Percentiles rank a stretch among this genome's conserved stretches.
phyloP scores from a whole-genome alignment of 2,329 filamentous ascomycete genomes.

The Cadophora sp. region DNA sequence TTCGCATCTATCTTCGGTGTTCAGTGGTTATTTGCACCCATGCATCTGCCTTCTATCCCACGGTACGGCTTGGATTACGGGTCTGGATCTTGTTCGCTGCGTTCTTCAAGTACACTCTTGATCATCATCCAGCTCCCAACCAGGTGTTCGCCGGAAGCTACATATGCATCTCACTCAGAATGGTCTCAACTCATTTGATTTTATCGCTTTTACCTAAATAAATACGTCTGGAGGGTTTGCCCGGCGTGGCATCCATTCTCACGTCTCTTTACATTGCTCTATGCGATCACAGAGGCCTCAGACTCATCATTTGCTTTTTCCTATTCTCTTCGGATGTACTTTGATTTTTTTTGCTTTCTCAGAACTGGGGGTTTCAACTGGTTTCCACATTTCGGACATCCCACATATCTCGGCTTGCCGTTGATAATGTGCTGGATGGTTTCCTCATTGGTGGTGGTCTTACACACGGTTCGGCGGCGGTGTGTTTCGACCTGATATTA shows the following conservation, averaged over 20 bases:
- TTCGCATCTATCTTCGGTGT: background rate
- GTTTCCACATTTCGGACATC: background rate
- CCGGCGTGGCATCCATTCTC: background rate
- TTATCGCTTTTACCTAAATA: slow-evolving; percentile 1
- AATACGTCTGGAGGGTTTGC: background rate
- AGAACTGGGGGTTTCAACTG: background rate
- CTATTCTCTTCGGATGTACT: background rate
- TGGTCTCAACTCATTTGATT: background rate
- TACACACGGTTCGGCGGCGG: background rate
- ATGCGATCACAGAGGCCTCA: background rate
- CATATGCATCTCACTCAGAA: background rate
- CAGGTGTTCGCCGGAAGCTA: too few relatives aligned
- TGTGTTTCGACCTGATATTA: background rate
- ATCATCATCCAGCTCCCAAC: background rate
- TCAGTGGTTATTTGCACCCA: background rate
- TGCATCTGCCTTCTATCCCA: background rate
- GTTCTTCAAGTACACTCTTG: background rate
- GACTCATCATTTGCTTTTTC: background rate
- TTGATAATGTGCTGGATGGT: background rate
- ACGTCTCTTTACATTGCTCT: background rate
- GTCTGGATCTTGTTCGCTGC: background rate
- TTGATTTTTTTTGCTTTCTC: background rate
- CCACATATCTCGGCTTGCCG: background rate
- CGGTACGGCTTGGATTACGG: background rate
- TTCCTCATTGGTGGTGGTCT: slow-evolving; percentile 1